A percentile compares a stretch with the other conserved stretches of the same genome.
These are phyloP conservation scores for Triticum dicoccoides DNA, from an alignment of 176 grass and related monocot species.

Conservation along the genomic window DNA sequence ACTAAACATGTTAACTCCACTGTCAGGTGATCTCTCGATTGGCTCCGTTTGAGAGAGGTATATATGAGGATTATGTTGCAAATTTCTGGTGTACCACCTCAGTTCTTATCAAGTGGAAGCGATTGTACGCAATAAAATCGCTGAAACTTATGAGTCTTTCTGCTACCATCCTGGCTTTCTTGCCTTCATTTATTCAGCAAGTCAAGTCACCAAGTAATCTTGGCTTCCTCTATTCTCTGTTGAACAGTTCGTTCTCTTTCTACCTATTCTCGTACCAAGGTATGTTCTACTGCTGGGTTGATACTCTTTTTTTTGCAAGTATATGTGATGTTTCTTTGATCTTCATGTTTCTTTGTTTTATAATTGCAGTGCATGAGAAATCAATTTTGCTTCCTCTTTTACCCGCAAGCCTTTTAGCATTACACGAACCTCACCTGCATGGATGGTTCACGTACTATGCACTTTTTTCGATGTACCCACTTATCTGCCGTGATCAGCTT, in stretches of 20 bases:
- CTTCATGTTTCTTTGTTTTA: constrained; percentile 2
- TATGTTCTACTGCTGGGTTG: constrained; percentile 33
- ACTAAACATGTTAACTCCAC: constrained; percentile 26
- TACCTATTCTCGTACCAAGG: constrained; percentile 94
- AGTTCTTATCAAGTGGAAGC: constrained; percentile 89
- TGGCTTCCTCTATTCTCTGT: constrained; percentile 84
- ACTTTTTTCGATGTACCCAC: constrained; percentile 84
- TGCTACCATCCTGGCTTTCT: constrained; percentile 69
- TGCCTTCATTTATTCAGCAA: constrained; percentile 94
- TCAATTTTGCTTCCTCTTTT: constrained; percentile 97
- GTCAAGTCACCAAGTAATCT: constrained; percentile 69
- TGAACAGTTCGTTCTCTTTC: constrained; percentile 86
- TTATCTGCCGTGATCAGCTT: constrained; percentile 74
- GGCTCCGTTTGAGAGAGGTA: constrained; percentile 93
- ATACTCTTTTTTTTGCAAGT: not conserved
- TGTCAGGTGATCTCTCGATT: constrained; percentile 72
- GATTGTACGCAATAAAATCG: constrained; percentile 53
- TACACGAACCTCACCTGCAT: constrained; percentile 69
- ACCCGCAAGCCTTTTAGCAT: constrained; percentile 78
- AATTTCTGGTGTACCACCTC: constrained; percentile 99
- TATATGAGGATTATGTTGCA: constrained; percentile 94
- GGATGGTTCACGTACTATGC: constrained; percentile 78
- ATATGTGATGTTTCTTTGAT: not conserved
- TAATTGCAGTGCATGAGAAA: constrained; percentile 92
- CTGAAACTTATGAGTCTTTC: constrained; percentile 80